Evolutionary conservation across 73 alveolate genomes (phyloP), one percentile per base, ranked within the genome.

Genomic region (Paramecium pentaurelia): DNA sequence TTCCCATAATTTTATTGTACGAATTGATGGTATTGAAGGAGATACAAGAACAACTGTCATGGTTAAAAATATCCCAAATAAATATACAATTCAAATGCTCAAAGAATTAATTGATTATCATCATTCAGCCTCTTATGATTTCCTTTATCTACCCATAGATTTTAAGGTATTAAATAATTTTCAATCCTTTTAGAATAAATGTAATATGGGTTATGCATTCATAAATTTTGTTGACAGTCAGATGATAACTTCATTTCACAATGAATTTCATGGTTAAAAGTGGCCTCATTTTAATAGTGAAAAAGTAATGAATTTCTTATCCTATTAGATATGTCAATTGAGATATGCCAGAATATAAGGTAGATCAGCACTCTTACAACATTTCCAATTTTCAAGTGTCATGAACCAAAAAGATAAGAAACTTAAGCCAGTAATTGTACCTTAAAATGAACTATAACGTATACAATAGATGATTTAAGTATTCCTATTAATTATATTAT

Each of bases 141-240:
- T 95, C 87, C 88, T 95, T 51, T 95, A 95, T 87, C 71, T 95
- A 40, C 97, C 97, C 47, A 95, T 95, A 18, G 97, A 95, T 70
- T 95, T 98, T 86, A 95, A 93, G 89, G 95, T 92, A 86, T 54
- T 12, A 18, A 2, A 18, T 54, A n/a, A 36, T 37, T 6, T 20
- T 0, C 47, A 27, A 27, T 84, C 34, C 36, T 12, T 73, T 92
- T 58, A 95, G 95, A 98, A 97, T 92, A 95, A 94, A 51, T 98
- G 99, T 94, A 98, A 98, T 95, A 95, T 97, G 85, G 99, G 99
- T 8, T 98, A 97, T 93, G 99, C 99, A 10, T 98, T 98, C 95
- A 98, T 98, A 87, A 98, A 98, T 93, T 94, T 98, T 92, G 97
- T 95, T 11, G 99, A 98, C 75, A 86, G 98, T 27, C 94, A 92